Percentiles rank a stretch among this genome's conserved stretches.
phyloP scores from a whole-genome alignment of 163 green algal genomes.

The Volvox carteri region DNA sequence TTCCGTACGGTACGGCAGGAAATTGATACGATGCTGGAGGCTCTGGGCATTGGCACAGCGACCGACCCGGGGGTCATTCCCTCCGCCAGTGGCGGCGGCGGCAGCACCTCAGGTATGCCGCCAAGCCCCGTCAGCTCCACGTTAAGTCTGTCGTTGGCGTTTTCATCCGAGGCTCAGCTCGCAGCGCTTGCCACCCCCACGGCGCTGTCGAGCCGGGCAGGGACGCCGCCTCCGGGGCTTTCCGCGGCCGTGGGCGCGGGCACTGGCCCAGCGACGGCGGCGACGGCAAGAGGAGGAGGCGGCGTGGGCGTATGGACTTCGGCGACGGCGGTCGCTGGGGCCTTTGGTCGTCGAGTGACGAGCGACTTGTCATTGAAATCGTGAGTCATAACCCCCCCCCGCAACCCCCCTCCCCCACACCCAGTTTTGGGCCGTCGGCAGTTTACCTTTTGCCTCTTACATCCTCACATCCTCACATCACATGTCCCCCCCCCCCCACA shows the following conservation, averaged over 20 bases:
- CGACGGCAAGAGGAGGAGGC: too few species aligned
- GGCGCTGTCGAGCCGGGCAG: constrained; percentile 16
- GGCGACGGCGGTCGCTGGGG: not conserved
- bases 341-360: constrained; percentile 28
- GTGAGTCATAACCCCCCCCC: too few species aligned
- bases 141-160: constrained; percentile 12
- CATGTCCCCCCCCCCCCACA: too few species aligned
- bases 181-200: not conserved
- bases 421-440: too few species aligned
- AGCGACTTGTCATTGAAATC: constrained; percentile 10
- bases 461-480: too few species aligned
- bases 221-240: constrained; percentile 13
- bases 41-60: constrained; percentile 46
- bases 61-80: not conserved
- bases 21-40: constrained; percentile 49
- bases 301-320: not conserved
- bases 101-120: constrained; percentile 11
- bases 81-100: not conserved
- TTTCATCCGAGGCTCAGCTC: constrained; percentile 1
- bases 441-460: too few species aligned
- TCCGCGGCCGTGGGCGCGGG: not conserved
- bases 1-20: constrained; percentile 19
- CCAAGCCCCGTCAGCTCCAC: constrained; percentile 31
- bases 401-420: too few species aligned
- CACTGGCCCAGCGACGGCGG: not conserved